These are phyloP conservation scores for Nannizzia gypsea DNA, from an alignment of 2,329 filamentous ascomycete species.

Conservation along the genomic window DNA sequence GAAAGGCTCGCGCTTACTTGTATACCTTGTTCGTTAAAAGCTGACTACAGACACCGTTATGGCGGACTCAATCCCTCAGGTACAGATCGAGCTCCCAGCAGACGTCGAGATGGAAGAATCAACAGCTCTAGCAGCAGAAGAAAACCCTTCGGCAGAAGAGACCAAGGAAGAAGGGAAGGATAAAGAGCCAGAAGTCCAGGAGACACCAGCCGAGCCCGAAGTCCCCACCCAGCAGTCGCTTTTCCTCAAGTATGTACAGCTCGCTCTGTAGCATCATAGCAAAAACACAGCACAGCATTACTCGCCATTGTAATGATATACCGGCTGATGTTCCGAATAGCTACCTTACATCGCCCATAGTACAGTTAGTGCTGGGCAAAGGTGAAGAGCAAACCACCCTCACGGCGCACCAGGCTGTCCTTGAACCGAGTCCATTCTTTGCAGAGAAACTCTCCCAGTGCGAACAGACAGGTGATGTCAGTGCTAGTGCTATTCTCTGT, in stretches of 20 bases:
- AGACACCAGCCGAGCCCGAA: not conserved
- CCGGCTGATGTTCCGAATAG: slow-evolving; percentile 13
- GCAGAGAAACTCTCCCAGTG: slow-evolving; percentile 43
- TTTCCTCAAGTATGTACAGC: not conserved
- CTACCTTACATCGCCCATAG: slow-evolving; percentile 57
- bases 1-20: not conserved
- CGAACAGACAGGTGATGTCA: slow-evolving; percentile 45
- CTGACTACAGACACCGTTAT: not conserved
- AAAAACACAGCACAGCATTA: not conserved
- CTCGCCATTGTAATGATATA: not conserved
- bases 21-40: too few species aligned
- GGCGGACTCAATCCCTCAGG: slow-evolving; percentile 8
- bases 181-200: slow-evolving; percentile 10
- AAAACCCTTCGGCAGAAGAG: not conserved
- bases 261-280: too few species aligned
- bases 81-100: slow-evolving; percentile 11
- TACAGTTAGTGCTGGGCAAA: slow-evolving; percentile 54
- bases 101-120: slow-evolving; percentile 21
- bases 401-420: slow-evolving; percentile 66
- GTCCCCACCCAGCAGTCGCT: not conserved
- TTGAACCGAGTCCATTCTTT: slow-evolving; percentile 65
- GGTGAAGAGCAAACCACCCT: slow-evolving; percentile 52
- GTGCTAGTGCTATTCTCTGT: too few species aligned
- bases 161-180: slow-evolving; percentile 4
- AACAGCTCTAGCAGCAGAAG: slow-evolving; percentile 1